phyloP scores from a whole-genome alignment of 495 filamentous ascomycete species.

The Stereocaulon alpinum region DNA sequence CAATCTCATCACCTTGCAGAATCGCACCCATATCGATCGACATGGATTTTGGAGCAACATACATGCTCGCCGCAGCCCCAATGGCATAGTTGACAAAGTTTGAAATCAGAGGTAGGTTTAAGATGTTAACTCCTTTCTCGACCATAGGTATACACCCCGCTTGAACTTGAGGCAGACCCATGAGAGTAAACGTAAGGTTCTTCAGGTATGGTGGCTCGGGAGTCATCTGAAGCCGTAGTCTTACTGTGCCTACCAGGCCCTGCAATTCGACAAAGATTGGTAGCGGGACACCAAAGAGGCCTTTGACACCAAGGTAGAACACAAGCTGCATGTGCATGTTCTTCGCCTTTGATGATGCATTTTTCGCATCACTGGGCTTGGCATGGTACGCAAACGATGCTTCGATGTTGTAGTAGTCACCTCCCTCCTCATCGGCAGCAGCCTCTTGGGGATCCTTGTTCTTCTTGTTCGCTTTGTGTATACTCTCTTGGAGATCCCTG shows the following conservation, averaged over 20 bases:
- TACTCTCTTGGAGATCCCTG: conserved; percentile 64
- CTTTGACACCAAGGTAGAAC: conserved; percentile 81
- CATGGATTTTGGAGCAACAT: conserved; percentile 94
- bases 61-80: conserved; percentile 72
- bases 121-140: conserved; percentile 75
- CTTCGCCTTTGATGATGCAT: conserved; percentile 65
- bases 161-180: conserved; percentile 79
- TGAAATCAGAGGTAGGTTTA: conserved; percentile 86
- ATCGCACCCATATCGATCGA: conserved; percentile 84
- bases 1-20: conserved; percentile 77
- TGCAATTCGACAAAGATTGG: conserved; percentile 83
- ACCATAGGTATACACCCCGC: conserved; percentile 91
- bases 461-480: conserved; percentile 67
- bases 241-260: conserved; percentile 75
- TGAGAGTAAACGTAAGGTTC: conserved; percentile 82
- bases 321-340: conserved; percentile 97
- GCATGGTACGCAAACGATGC: conserved; percentile 91
- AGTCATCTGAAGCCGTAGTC: conserved; percentile 71
- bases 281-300: conserved; percentile 72
- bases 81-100: conserved; percentile 98
- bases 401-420: conserved; percentile 90
- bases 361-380: conserved; percentile 50
- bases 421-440: conserved; percentile 81
- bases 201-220: conserved; percentile 88
- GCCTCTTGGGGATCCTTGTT: conserved; percentile 78